Conservation (phyloP, 2,329 filamentous ascomycete species). For the Xylariaceae sp. region DNA sequence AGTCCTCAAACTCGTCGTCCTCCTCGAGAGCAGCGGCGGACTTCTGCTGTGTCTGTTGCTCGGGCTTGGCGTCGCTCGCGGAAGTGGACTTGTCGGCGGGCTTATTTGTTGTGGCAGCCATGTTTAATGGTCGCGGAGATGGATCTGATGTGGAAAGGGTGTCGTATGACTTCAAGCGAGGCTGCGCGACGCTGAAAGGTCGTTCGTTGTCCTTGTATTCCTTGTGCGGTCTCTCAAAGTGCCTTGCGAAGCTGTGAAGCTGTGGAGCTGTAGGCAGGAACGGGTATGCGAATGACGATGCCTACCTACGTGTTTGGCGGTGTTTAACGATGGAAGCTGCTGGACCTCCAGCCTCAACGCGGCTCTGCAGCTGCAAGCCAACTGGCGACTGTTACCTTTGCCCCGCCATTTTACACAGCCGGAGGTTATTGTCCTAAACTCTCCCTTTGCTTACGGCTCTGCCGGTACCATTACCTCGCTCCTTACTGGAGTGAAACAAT, state of each 20-base stretch:
- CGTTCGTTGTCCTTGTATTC: not conserved
- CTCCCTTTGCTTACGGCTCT: not conserved
- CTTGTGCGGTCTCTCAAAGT: not conserved
- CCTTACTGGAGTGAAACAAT: too few species aligned
- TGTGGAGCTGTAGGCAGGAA: not conserved
- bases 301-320: too few species aligned
- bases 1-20: slow-evolving; percentile 99
- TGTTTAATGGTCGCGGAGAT: slow-evolving; percentile 8
- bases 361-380: slow-evolving; percentile 12
- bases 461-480: not conserved
- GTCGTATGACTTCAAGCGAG: not conserved
- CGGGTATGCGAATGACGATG: slow-evolving; percentile 8
- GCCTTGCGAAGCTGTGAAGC: not conserved
- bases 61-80: slow-evolving; percentile 42
- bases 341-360: not conserved
- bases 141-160: not conserved
- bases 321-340: slow-evolving; percentile 3
- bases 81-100: slow-evolving; percentile 38
- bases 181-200: not conserved
- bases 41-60: slow-evolving; percentile 57
- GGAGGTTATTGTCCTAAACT: not conserved
- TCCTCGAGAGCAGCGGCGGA: slow-evolving; percentile 75
- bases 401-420: not conserved
- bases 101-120: slow-evolving; percentile 27
- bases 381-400: not conserved